These are phyloP conservation scores for Fusarium praegraminearum DNA, from an alignment of 2,329 filamentous ascomycete species.

Conservation along the genomic window DNA sequence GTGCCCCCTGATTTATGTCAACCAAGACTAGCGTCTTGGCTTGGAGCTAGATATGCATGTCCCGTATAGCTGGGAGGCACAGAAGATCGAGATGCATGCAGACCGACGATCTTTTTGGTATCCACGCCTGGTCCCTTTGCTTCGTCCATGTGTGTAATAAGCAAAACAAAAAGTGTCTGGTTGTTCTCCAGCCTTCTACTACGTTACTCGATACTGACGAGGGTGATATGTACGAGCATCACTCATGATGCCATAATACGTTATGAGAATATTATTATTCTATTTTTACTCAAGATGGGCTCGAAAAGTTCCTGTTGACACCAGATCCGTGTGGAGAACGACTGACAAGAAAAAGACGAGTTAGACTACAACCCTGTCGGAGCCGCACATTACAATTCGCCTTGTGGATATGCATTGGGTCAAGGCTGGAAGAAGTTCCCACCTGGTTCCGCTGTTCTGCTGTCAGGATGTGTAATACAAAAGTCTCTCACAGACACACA, in stretches of 20 bases:
- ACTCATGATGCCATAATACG: neutral
- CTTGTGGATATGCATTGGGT: slow-evolving; percentile 27
- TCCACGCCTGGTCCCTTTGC: slow-evolving; percentile 17
- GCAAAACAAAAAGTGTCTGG: slow-evolving; percentile 19
- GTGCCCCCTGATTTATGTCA: neutral
- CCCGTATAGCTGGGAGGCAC: slow-evolving; percentile 43
- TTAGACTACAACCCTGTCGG: slow-evolving; percentile 30
- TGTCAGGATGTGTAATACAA: slow-evolving; percentile 11
- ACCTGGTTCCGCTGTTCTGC: slow-evolving; percentile 38
- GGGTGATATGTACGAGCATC: neutral
- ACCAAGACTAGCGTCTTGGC: neutral
- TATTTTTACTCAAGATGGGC: neutral
- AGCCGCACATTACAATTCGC: slow-evolving; percentile 33
- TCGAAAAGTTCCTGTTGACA: neutral
- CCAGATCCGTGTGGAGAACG: slow-evolving; percentile 12
- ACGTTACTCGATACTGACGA: neutral
- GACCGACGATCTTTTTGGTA: slow-evolving; percentile 29
- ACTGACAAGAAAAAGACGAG: neutral
- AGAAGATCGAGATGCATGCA: slow-evolving; percentile 43
- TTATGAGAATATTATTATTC: neutral
- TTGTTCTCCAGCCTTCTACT: neutral
- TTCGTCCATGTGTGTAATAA: slow-evolving; percentile 4
- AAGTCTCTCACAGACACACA: neutral
- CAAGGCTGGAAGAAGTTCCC: slow-evolving; percentile 30
- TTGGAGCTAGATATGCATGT: slow-evolving; percentile 41